Evolutionary conservation across 2,329 filamentous ascomycete genomes (phyloP).

Genomic region (Dothistroma septosporum): DNA sequence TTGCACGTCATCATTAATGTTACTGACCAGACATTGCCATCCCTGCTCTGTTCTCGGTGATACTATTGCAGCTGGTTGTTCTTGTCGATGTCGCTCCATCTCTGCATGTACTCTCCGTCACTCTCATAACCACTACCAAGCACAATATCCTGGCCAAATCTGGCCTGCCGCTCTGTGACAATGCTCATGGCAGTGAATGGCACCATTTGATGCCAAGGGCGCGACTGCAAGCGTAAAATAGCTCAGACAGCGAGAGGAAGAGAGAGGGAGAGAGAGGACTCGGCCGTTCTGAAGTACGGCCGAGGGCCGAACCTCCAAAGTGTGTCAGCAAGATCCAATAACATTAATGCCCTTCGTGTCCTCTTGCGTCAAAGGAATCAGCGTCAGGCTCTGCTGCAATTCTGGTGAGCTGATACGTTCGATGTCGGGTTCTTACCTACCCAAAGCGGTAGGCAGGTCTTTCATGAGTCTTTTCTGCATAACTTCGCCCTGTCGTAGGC

Average conservation of each 20-base stretch:
- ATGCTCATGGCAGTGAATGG: neutral
- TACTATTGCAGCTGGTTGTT: conserved; percentile 5
- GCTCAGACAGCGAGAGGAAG: neutral
- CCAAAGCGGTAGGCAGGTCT: neutral
- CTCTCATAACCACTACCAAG: neutral
- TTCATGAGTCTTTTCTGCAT: conserved; percentile 7
- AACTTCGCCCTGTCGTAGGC: conserved; percentile 5
- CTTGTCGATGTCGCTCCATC: conserved; percentile 9
- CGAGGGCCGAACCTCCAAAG: neutral
- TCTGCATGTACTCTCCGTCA: neutral
- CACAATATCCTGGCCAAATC: neutral
- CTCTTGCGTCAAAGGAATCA: no score
- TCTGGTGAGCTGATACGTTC: neutral
- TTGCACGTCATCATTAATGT: no score
- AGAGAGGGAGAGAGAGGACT: neutral
- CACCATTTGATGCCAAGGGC: no score
- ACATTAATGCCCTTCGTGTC: no score
- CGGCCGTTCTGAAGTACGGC: neutral
- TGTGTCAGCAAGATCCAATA: neutral
- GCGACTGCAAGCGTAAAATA: no score
- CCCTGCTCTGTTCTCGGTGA: conserved; percentile 6
- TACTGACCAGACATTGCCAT: neutral
- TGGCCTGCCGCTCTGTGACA: neutral
- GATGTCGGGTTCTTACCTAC: neutral
- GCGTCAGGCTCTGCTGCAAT: neutral